Evolutionary conservation across 2,329 filamentous ascomycete genomes (phyloP), one percentile per base, ranked within the genome.

Genomic region (Coleophoma crateriformis): DNA sequence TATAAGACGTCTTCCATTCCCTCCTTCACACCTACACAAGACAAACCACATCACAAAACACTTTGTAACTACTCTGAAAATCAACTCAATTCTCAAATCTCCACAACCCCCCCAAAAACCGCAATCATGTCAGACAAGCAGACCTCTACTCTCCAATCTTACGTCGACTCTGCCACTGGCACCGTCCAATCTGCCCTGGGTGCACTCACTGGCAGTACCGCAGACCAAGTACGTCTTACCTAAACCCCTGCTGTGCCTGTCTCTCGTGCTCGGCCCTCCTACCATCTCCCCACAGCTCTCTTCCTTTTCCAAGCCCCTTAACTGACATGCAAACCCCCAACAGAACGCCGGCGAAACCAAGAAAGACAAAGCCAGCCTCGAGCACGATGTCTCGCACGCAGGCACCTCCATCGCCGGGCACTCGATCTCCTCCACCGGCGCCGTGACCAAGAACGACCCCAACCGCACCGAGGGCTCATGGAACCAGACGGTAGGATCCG

Each of bases 401-500:
- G 79, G 87, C 14, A 77, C 77, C 57, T 92, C 90, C 67, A 66
- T 86, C n/a, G 90, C 87, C 4, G 84, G 86, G 52, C 74, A 84
- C 65, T 81, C 84, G 20, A 77, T 88, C 50, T 85, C 85, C 11
- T 74, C 84, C 46, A 79, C 82, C 0, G 89, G 89, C 44, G 85
- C 83, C 34, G 73, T 87, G 45, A 78, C 84, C 54, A 77, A 80
- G 58, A 89, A 96, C 68, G 76, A 88, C 68, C 74, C 84, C 11
- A 75, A 92, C 66, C 88, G 90, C 56, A 72, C 77, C 19, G 66
- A 80, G 15, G 91, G 92, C 40, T 77, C 78, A 15, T 95, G 87
- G 84, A 89, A 96, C 73, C 91, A 96, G 72, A 95, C 90, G 5
- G 64, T 91, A n/a, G 92, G 91, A 47, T 81, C 86, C 1, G 84